Evolutionary conservation across 1,139 yeast genomes (phyloP), one percentile per base, ranked within the genome.

Genomic region (Geotrichum reessii): DNA sequence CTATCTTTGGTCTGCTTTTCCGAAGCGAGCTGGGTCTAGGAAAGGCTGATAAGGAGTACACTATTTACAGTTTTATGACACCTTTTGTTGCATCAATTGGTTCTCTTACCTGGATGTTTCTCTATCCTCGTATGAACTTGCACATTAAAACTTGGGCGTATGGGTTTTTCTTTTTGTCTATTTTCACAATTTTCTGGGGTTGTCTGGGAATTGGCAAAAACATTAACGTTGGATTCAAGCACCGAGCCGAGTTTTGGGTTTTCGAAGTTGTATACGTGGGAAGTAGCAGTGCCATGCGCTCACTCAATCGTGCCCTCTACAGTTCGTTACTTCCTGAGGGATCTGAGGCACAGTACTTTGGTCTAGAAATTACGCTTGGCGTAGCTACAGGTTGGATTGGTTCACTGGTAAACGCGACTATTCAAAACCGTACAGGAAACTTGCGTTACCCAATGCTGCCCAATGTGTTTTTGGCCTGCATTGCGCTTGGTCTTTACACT

Each of bases 311-410:
- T 61, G 70, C 74, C 1, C 67, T 75, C 0, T 78, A 77, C 61
- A 74, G 78, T 52, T 67, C 78, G 0, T 65, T 78, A 57, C 66
- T 78, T 24, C 81, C 81, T 0, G 72, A 68, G 56, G 80, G 80
- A 0, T 73, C 74, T 44, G 81, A 78, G 59, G 80, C 79, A 1
- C 80, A 77, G 62, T 77, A 71, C 57, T 77, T 78, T 64, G 81
- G 81, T 0, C 65, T 78, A 51, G 81, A 77, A 58, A 69, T 77
- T 6, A 72, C 76, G 71, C 67, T 77, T 42, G 80, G 81, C 0
- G 73, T 77, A 12, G 74, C 79, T 4, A 73, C 78, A 2, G 79
- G 80, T 1, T 78, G 81, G 80, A 74, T 76, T 52, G 80, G 79
- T 6, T 66, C 69, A 4, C 69, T 78, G 52, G 75, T 77, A 0